Base-by-base conservation (phyloP, 768 basidiomycete genomes). In the Hygrophoropsis aurantiaca region DNA sequence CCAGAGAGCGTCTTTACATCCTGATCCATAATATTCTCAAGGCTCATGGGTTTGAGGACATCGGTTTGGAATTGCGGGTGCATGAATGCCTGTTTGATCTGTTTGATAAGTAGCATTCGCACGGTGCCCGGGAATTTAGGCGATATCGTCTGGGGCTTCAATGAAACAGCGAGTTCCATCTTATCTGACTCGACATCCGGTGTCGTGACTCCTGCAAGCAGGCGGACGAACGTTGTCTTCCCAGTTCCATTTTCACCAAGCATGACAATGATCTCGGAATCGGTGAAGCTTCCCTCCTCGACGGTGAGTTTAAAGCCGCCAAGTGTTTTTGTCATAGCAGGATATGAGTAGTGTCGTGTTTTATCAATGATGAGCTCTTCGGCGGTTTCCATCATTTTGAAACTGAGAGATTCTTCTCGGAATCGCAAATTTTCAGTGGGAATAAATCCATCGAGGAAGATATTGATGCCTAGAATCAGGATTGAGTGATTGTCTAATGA, bases 61-160 rank as follows among this genome's bases (percentile, higher is more conserved):
- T 98, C 97, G 34, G 89, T 90, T 68, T 95, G 90, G 87, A 99
- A 99, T 69, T 98, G 97, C n/a, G 94, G 88, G 66, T 97, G 94
- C 94, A 98, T 95, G 72, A 97, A 97, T 24, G 93, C 83, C 18
- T 80, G 76, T 71, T 95, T 94, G 73, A 98, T 97, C 69, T 87
- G 84, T 74, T 97, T 97, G 42, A 99, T 62, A 48, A 99, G 71
- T 51, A 99, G 73, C 89, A 91, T 89, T 59, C 95, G 84, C 32
- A 99, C 97, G n/a, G 86, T 88, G 53, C 97, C 97, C 0, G 87
- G 86, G 82, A 97, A 98, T 69, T 91, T 95, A 38, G 95, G 95
- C 30, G 94, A 93, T 68, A 98, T 97, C 39, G 94, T 93, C 73
- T 99, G 97, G 1, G 97, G 97, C 74, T 99, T 99, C 61, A 98